Evolutionary conservation across 1,139 yeast species (phyloP).

Genomic region (Candida sp.): DNA sequence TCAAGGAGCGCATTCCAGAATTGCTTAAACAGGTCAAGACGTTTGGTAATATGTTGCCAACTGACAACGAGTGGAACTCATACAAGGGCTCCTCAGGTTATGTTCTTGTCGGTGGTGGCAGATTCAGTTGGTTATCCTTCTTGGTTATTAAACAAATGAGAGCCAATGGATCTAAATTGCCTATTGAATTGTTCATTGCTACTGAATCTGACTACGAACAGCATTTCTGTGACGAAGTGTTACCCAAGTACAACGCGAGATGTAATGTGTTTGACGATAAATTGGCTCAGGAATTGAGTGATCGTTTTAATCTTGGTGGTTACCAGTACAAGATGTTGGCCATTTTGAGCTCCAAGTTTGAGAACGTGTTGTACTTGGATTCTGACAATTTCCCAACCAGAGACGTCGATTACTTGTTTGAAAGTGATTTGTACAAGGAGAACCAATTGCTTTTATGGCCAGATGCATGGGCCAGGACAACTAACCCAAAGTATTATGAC

Average conservation of each 20-base stretch:
- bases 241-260: conserved; percentile 56
- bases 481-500: conserved; percentile 50
- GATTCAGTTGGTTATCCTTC: conserved; percentile 48
- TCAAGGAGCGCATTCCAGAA: conserved; percentile 32
- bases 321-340: conserved; percentile 71
- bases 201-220: conserved; percentile 50
- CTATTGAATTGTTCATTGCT: conserved; percentile 58
- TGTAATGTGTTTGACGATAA: conserved; percentile 53
- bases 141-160: conserved; percentile 48
- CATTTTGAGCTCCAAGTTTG: conserved; percentile 59
- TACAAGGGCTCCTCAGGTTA: conserved; percentile 43
- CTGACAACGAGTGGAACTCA: conserved; percentile 39
- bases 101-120: conserved; percentile 50
- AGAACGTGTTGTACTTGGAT: conserved; percentile 63
- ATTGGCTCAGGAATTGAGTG: conserved; percentile 25
- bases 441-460: conserved; percentile 55
- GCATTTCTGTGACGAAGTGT: conserved; percentile 54
- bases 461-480: conserved; percentile 54
- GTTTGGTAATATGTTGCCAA: conserved; percentile 38
- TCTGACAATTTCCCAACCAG: conserved; percentile 68
- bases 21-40: conserved; percentile 37
- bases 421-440: conserved; percentile 39
- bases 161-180: conserved; percentile 41
- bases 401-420: conserved; percentile 55
- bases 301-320: conserved; percentile 48